Evolutionary conservation across 352 stramenopile genomes (phyloP), one percentile per base, ranked within the genome.

Genomic region (Phytopythium helicoides): DNA sequence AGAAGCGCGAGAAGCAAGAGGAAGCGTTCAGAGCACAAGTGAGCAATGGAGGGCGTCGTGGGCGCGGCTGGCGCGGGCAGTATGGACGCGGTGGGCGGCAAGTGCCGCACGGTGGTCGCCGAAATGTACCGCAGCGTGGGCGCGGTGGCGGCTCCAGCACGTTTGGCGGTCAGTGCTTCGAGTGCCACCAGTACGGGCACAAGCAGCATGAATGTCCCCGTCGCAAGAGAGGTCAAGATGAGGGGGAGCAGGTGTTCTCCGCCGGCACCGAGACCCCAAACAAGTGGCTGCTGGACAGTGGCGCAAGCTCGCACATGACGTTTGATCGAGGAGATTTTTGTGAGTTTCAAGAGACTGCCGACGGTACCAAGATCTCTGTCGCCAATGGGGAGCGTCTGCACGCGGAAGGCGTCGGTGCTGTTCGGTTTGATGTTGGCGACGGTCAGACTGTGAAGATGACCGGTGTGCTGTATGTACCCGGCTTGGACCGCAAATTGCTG

Each of bases 231-330:
- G 21, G 19, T 45, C 16, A 33, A 9, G 45, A n/a, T n/a, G n/a
- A n/a, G n/a, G 19, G 48, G 8, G 45, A 54, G 48, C 45, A 57
- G 25, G 19, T 58, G 3, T 63, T 63, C 18, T 63, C 49, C 3
- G 50, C 49, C 0, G 22, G 9, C 1, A n/a, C 28, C 26, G 37
- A 47, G 18, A 33, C 23, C 5, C 12, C 3, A 3, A 12, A 26
- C 0, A 16, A 45, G 6, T 63, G 48, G 48, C 39, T 60, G 3
- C 35, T 71, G 0, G 49, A 71, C 42, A 64, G 52, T 40, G 63
- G 63, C 5, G 58, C 58, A 18, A 68, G 58, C 21, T 53, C 45
- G 16, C 41, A 68, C 44, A 71, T 68, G 58, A 60, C 50, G 3
- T 47, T 38, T 14, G 46, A 62, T 16, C 12, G 14, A 3, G 45